These are phyloP conservation scores for Mortierella sp. DNA, from an alignment of 371 early-diverging fungal genomes.

Conservation along the genomic window DNA sequence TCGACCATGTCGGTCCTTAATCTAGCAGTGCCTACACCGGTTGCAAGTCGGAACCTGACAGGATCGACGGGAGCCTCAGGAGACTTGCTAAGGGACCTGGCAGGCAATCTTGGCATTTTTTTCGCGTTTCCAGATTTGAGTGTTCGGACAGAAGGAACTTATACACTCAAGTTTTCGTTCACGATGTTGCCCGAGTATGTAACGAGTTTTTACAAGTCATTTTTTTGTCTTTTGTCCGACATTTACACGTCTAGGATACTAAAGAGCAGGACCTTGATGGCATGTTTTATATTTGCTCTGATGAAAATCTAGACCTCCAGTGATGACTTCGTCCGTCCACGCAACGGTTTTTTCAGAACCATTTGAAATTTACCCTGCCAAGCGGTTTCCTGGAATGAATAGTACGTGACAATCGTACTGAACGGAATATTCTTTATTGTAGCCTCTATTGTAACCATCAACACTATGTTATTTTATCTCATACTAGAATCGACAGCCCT, in stretches of 20 bases:
- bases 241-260: no score
- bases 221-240: no score
- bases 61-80: slow-evolving; percentile 79
- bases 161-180: slow-evolving; percentile 71
- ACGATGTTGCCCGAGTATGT: slow-evolving; percentile 37
- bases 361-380: slow-evolving; percentile 71
- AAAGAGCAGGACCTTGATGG: no score
- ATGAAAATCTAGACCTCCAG: slow-evolving; percentile 55
- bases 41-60: slow-evolving; percentile 72
- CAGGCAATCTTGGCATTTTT: slow-evolving; percentile 78
- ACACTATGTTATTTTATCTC: not conserved
- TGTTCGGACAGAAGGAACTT: slow-evolving; percentile 74
- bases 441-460: not conserved
- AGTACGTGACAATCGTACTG: slow-evolving; percentile 46
- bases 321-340: slow-evolving; percentile 64
- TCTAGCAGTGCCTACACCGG: slow-evolving; percentile 56
- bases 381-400: slow-evolving; percentile 75
- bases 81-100: slow-evolving; percentile 66
- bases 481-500: slow-evolving; percentile 88
- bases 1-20: slow-evolving; percentile 46
- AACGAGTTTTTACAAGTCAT: no score
- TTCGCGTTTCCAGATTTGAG: slow-evolving; percentile 81
- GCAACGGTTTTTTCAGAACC: slow-evolving; percentile 66
- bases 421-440: not conserved
- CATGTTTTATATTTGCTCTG: not conserved